Base-by-base conservation (phyloP, 306 rosid genomes). In the Boehmeria nivea region DNA sequence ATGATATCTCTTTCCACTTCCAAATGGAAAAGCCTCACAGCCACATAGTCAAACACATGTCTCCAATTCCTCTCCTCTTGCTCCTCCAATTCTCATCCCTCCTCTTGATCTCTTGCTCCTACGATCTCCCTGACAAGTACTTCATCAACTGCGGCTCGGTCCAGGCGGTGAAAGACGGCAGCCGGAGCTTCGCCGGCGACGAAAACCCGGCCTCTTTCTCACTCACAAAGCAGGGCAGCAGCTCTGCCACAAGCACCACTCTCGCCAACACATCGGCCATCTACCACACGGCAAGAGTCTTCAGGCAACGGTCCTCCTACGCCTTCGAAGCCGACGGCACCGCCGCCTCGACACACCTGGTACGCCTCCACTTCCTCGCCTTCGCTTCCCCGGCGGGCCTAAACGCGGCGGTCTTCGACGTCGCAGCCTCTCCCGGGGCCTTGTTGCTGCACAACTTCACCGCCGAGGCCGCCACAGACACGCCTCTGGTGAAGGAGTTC, bases 291-390 rank as follows among this genome's bases (percentile, higher is more conserved):
- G 70, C 77, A 6, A 71, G 84, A 28, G 16, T 64, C 40, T 71
- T 74, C 63, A 45, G 6, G 0, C 3, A 50, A 14, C 61, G 57
- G 42, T 71, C 68, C 43, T 27, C 52, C 1, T 74, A 78, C 11
- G 67, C 61, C 12, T 78, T 78, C 23, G 9, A 15, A 8, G 24
- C 64, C 57, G 51, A 40, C 3, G 15, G 16, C 13, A 2, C 10
- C 27, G 71, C 19, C n/a, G 8, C n/a, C 8, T 13, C 57, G 13
- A 14, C 27, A 43, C 56, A 78, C 51, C 13, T 67, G 45, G 61
- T 78, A 60, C 81, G 84, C 43, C 81, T 78, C 21, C 84, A 74
- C 51, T 74, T 78, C 67, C 74, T 15, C 11, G 70, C 76, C 28
- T 71, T 71, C 49, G 3, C 50, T n/a, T 70, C 77, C 52, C 3